A percentile compares a stretch with the other conserved stretches of the same genome.
phyloP scores from a whole-genome alignment of 2,329 filamentous ascomycete species.

The Emmonsia crescens region DNA sequence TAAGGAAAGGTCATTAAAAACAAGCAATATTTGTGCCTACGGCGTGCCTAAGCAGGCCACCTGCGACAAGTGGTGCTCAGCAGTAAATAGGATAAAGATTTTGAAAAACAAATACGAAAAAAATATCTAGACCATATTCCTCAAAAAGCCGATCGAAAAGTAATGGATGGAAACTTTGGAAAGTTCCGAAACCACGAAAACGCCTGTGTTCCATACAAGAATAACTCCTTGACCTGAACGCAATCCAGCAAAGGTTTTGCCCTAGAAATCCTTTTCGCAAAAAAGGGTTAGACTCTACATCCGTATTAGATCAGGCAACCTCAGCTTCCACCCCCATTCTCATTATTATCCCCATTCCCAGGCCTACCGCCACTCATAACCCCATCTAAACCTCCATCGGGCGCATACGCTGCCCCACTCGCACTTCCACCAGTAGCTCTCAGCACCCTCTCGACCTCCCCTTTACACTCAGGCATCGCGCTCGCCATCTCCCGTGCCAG shows the following conservation, averaged over 20 bases:
- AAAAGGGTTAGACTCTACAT: no score
- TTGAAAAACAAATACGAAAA: no score
- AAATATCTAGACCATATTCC: no score
- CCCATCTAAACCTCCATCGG: not conserved
- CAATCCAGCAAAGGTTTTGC: not conserved
- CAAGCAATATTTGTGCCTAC: not conserved
- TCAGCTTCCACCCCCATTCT: not conserved
- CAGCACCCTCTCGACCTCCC: slow-evolving; percentile 43
- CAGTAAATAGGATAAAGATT: not conserved
- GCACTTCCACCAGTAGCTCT: slow-evolving; percentile 24
- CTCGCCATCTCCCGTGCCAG: slow-evolving; percentile 48
- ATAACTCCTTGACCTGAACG: no score
- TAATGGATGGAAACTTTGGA: no score
- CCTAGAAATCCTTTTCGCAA: not conserved
- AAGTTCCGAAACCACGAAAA: no score
- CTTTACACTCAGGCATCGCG: slow-evolving; percentile 46
- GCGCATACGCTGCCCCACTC: not conserved
- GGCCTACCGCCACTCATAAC: not conserved
- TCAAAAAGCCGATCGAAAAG: no score
- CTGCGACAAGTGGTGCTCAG: not conserved
- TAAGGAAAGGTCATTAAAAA: not conserved
- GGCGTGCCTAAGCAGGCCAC: not conserved
- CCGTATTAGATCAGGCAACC: no score
- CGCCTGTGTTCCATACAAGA: no score
- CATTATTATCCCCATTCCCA: not conserved